Conservation (phyloP, 2,329 filamentous ascomycete species). For the Alternaria tenuissima region DNA sequence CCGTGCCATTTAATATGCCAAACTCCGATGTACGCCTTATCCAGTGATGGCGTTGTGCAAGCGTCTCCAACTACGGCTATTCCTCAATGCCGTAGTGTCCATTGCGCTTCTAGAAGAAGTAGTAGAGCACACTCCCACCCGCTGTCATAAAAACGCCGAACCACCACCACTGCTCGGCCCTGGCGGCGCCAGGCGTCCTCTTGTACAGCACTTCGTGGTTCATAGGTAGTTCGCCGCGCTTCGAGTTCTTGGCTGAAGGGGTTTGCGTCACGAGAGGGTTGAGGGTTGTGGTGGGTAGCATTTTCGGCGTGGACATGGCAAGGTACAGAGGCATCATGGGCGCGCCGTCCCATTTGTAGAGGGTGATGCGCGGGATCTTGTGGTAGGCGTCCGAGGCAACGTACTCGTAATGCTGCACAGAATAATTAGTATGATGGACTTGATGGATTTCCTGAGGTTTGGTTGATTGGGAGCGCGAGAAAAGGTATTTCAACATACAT, state of each 20-base stretch:
- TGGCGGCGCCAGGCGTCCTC: slow-evolving; percentile 47
- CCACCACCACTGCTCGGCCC: slow-evolving; percentile 61
- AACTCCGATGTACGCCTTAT: neutral
- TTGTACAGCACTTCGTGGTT: slow-evolving; percentile 52
- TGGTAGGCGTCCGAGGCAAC: slow-evolving; percentile 67
- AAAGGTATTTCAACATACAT: slow-evolving; percentile 54
- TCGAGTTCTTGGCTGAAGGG: slow-evolving; percentile 47
- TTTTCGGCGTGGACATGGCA: slow-evolving; percentile 68
- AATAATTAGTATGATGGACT: neutral
- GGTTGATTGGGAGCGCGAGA: neutral
- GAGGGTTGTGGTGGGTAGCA: slow-evolving; percentile 73
- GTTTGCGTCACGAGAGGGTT: slow-evolving; percentile 60
- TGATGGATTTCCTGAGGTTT: neutral
- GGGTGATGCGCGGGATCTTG: slow-evolving; percentile 68
- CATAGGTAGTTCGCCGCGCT: slow-evolving; percentile 49
- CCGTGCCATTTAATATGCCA: neutral
- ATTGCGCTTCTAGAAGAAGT: slow-evolving; percentile 46
- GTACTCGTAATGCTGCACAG: slow-evolving; percentile 52
- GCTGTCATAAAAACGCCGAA: slow-evolving; percentile 59
- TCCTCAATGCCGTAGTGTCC: neutral
- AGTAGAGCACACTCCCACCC: slow-evolving; percentile 58
- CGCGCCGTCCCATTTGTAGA: slow-evolving; percentile 69
- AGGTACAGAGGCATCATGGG: slow-evolving; percentile 75
- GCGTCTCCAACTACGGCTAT: neutral
- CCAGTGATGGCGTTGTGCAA: neutral